A percentile compares a stretch with the other conserved stretches of the same genome.
phyloP scores from a whole-genome alignment of 495 filamentous ascomycete genomes.

The Hypomontagnella submonticulosa region DNA sequence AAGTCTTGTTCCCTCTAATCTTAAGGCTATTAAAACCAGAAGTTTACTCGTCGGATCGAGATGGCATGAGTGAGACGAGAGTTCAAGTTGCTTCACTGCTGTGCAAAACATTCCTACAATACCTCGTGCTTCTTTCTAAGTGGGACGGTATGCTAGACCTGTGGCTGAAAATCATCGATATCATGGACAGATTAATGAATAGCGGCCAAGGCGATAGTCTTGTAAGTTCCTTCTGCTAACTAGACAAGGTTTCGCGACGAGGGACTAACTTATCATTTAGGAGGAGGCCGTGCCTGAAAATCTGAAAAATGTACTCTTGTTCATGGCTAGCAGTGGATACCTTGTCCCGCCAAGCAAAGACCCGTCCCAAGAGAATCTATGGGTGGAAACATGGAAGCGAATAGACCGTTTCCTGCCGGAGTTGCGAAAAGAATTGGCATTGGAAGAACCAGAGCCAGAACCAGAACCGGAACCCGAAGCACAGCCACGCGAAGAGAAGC shows the following conservation, averaged over 20 bases:
- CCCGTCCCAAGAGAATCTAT: slow-evolving; percentile 68
- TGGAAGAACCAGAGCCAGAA: slow-evolving; percentile 54
- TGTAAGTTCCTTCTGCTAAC: slow-evolving; percentile 61
- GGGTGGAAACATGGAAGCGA: slow-evolving; percentile 86
- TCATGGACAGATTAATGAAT: slow-evolving; percentile 97
- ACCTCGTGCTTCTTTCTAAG: slow-evolving; percentile 83
- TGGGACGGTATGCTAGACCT: slow-evolving; percentile 93
- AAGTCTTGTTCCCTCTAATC: slow-evolving; percentile 96
- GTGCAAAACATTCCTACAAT: slow-evolving; percentile 95
- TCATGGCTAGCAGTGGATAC: slow-evolving; percentile 92
- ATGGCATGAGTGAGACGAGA: slow-evolving; percentile 94
- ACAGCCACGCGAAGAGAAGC: slow-evolving; percentile 15
- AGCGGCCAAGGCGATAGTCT: slow-evolving; percentile 91
- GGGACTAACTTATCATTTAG: slow-evolving; percentile 56
- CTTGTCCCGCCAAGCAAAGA: slow-evolving; percentile 77
- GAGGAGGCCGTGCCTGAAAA: slow-evolving; percentile 96
- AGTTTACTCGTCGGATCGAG: slow-evolving; percentile 89
- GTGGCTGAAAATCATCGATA: slow-evolving; percentile 91
- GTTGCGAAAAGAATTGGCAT: slow-evolving; percentile 64
- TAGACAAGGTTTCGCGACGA: neutral
- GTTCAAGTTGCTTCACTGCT: slow-evolving; percentile 91
- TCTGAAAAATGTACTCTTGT: slow-evolving; percentile 94
- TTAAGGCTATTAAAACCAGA: slow-evolving; percentile 91
- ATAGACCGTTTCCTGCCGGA: slow-evolving; percentile 90
- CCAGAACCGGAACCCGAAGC: slow-evolving; percentile 44